These are phyloP conservation scores for Saccharomyces paradoxus DNA, from an alignment of 805 yeast genomes.

Conservation along the genomic window DNA sequence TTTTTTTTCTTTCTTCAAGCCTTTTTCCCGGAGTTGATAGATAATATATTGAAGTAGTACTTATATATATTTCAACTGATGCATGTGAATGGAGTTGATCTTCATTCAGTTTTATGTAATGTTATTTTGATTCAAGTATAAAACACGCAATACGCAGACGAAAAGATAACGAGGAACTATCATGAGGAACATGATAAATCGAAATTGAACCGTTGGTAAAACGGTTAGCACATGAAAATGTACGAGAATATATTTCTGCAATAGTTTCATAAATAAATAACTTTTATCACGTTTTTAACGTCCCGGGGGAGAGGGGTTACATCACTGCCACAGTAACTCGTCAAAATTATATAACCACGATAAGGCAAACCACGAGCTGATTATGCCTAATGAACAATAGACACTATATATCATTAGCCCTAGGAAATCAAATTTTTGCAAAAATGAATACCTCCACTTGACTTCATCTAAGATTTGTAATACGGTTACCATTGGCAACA, in stretches of 20 bases:
- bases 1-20: neutral
- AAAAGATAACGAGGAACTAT: too few species aligned
- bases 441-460: conserved; percentile 42
- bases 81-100: neutral
- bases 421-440: conserved; percentile 61
- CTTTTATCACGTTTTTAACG: neutral
- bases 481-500: conserved; percentile 52
- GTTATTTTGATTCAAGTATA: neutral
- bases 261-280: neutral
- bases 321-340: conserved; percentile 52
- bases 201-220: neutral
- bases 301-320: neutral
- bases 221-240: neutral
- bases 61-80: neutral
- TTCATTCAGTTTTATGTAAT: neutral
- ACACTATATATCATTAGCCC: conserved; percentile 76
- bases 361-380: conserved; percentile 80
- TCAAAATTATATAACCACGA: conserved; percentile 84
- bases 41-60: neutral
- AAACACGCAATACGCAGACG: neutral
- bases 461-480: conserved; percentile 46
- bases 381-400: conserved; percentile 78
- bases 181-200: neutral
- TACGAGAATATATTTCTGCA: neutral
- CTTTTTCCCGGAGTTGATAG: neutral